A percentile compares a stretch with the other conserved stretches of the same genome.
Conservation (phyloP, 2,329 filamentous ascomycete species). For the Fusarium sp. region DNA sequence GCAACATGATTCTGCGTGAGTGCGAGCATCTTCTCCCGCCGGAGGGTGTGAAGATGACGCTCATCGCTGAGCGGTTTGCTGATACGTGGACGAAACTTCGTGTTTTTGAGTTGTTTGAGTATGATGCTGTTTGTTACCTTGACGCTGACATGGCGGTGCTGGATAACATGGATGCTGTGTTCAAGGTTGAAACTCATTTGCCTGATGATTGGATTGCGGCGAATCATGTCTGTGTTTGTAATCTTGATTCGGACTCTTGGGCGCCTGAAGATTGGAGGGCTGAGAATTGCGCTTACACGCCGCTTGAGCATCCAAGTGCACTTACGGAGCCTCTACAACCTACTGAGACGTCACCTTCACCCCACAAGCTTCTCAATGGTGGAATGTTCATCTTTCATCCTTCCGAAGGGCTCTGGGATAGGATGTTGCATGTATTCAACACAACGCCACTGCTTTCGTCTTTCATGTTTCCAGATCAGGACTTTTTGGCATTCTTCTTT, state of each 20-base stretch:
- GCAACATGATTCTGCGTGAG: constrained; percentile 15
- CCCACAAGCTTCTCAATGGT: constrained; percentile 30
- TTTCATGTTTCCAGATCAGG: constrained; percentile 34
- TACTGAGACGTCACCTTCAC: background rate
- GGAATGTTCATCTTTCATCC: constrained; percentile 38
- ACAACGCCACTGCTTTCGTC: constrained; percentile 16
- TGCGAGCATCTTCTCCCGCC: constrained; percentile 29
- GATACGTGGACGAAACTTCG: constrained; percentile 37
- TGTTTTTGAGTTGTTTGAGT: constrained; percentile 29
- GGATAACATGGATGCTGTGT: constrained; percentile 31
- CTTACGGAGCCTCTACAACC: constrained; percentile 22
- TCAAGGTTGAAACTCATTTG: constrained; percentile 14
- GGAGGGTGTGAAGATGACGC: constrained; percentile 18
- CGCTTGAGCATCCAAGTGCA: constrained; percentile 18
- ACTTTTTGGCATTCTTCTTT: constrained; percentile 32
- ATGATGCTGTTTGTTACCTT: constrained; percentile 35
- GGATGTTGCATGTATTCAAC: constrained; percentile 26
- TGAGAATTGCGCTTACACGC: constrained; percentile 36
- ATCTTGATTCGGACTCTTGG: constrained; percentile 33
- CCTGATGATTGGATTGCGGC: constrained; percentile 34
- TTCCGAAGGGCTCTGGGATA: constrained; percentile 14
- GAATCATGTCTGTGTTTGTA: constrained; percentile 37
- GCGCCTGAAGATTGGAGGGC: constrained; percentile 31
- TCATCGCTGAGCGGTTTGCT: constrained; percentile 32
- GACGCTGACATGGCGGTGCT: constrained; percentile 37